These are phyloP conservation scores for Myrica gale DNA, from an alignment of 306 rosid species.

Conservation along the genomic window DNA sequence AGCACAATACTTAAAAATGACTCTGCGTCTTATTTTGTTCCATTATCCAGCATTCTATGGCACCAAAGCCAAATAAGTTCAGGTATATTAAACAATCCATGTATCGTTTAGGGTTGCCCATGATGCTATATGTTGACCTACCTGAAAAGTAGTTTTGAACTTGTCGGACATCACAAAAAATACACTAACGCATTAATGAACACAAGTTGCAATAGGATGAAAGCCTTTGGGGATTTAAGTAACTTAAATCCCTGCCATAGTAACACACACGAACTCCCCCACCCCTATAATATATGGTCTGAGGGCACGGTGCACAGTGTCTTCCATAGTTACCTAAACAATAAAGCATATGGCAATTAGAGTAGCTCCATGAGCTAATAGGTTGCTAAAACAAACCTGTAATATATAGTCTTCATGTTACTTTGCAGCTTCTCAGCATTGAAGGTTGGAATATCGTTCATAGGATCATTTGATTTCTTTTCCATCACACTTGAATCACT, in stretches of 20 bases:
- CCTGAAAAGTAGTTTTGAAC: neutral
- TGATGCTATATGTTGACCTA: neutral
- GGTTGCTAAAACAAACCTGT: slow-evolving; percentile 65
- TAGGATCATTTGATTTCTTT: slow-evolving; percentile 63
- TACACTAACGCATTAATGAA: neutral
- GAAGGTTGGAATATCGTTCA: slow-evolving; percentile 58
- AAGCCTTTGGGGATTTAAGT: neutral
- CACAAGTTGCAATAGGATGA: neutral
- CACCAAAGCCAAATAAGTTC: neutral
- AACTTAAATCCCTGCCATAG: neutral
- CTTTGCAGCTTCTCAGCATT: slow-evolving; percentile 88
- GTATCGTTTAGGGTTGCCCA: neutral
- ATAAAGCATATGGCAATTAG: slow-evolving; percentile 1
- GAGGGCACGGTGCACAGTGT: neutral
- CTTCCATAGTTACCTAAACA: neutral
- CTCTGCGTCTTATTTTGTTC: neutral
- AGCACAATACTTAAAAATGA: neutral
- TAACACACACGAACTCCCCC: neutral
- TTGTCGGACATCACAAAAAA: neutral
- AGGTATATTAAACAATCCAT: neutral
- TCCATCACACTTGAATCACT: slow-evolving; percentile 51
- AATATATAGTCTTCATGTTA: slow-evolving; percentile 76
- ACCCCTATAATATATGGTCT: neutral
- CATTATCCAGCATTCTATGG: neutral
- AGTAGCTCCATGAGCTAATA: neutral